A percentile compares a stretch with the other conserved stretches of the same genome.
Evolutionary conservation across 176 grass and related monocot species (phyloP).

Genomic region (Lolium rigidum): DNA sequence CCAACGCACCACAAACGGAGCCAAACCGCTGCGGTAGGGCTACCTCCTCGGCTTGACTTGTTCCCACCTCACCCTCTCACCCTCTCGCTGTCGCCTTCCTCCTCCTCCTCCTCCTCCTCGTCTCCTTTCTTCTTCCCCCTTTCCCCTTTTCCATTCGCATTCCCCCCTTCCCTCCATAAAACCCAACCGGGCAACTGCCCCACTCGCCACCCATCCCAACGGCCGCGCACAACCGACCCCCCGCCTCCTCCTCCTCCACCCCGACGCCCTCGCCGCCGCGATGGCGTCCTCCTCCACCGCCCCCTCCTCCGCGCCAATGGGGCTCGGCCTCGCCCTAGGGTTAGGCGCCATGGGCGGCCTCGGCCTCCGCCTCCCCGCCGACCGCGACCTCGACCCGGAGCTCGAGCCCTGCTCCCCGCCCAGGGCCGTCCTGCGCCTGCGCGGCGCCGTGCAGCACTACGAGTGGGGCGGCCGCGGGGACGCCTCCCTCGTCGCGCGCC

Average conservation of each 20-base stretch:
- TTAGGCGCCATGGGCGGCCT: slow-evolving; percentile 22
- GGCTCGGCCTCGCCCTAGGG: slow-evolving; percentile 24
- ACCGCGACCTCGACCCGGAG: background rate
- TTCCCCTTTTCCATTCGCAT: background rate
- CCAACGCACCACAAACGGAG: background rate
- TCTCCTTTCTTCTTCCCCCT: background rate
- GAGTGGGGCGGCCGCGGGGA: slow-evolving; percentile 72
- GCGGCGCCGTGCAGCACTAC: slow-evolving; percentile 87
- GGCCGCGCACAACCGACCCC: background rate
- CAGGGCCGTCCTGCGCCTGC: slow-evolving; percentile 38
- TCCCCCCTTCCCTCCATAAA: slow-evolving; percentile 29
- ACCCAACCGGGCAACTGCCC: slow-evolving; percentile 28
- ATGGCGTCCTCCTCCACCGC: slow-evolving; percentile 55
- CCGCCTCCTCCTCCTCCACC: background rate
- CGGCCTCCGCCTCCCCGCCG: slow-evolving; percentile 15
- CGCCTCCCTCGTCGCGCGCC: slow-evolving; percentile 70
- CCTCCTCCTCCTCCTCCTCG: background rate
- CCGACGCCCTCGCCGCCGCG: background rate
- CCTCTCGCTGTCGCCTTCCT: background rate
- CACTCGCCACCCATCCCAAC: background rate
- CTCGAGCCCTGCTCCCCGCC: background rate
- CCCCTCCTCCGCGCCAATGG: slow-evolving; percentile 24
- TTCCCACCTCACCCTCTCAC: background rate
- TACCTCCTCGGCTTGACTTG: slow-evolving; percentile 2
- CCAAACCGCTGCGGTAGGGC: background rate